Conservation (phyloP, 2,329 filamentous ascomycete genomes). For the Pseudopithomyces maydicus region DNA sequence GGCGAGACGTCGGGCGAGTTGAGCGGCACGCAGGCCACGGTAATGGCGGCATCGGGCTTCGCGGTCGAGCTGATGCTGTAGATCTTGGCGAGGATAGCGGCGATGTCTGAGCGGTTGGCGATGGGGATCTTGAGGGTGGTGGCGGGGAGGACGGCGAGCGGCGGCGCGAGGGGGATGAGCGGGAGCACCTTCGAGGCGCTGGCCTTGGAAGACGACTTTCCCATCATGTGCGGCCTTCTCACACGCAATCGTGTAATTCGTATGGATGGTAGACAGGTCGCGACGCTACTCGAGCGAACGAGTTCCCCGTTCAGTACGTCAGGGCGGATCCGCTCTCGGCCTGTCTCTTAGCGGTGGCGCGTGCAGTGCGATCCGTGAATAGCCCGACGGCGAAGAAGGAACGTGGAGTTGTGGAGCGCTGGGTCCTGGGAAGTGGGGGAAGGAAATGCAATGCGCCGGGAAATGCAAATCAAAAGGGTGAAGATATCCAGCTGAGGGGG, state of each 20-base stretch:
- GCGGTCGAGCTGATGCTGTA: slow-evolving; percentile 74
- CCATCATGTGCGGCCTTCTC: slow-evolving; percentile 30
- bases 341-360: background rate
- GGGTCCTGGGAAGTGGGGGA: background rate
- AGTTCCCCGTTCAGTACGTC: slow-evolving; percentile 5
- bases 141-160: slow-evolving; percentile 82
- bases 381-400: background rate
- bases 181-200: slow-evolving; percentile 60
- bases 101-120: slow-evolving; percentile 82
- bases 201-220: slow-evolving; percentile 39
- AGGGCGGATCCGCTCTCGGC: slow-evolving; percentile 9
- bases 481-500: slow-evolving; percentile 16
- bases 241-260: background rate
- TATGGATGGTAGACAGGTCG: background rate
- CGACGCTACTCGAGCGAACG: background rate
- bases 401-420: background rate
- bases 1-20: slow-evolving; percentile 72
- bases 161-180: slow-evolving; percentile 80
- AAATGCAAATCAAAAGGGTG: slow-evolving; percentile 7
- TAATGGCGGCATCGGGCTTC: slow-evolving; percentile 70
- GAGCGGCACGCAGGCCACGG: slow-evolving; percentile 86
- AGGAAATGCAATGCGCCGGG: background rate
- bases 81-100: slow-evolving; percentile 82
- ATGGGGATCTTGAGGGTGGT: slow-evolving; percentile 85
- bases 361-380: slow-evolving; percentile 1